These are phyloP conservation scores for Ustilago trichophora DNA, from an alignment of 1,284 basidiomycete species.

Conservation along the genomic window DNA sequence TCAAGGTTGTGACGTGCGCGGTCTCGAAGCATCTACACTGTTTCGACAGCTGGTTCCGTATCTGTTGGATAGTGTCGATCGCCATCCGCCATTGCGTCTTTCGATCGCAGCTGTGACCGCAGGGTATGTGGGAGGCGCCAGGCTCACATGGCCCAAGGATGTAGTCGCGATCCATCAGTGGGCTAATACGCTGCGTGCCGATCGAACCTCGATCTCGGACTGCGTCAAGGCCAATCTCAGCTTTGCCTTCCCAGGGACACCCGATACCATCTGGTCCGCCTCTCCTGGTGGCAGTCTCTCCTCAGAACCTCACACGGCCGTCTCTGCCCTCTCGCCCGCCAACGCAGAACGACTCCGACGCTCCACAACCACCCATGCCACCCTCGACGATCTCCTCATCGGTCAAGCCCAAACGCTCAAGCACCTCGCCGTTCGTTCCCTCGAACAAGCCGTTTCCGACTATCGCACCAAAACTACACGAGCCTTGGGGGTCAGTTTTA, in stretches of 20 bases:
- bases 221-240: constrained; percentile 33
- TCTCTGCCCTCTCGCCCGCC: constrained; percentile 17
- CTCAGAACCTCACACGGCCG: constrained; percentile 5
- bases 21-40: constrained; percentile 27
- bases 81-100: constrained; percentile 23
- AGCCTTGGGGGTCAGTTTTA: constrained; percentile 23
- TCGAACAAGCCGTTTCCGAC: constrained; percentile 31
- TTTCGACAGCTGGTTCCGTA: constrained; percentile 36
- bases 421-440: constrained; percentile 23
- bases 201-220: constrained; percentile 30
- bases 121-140: constrained; percentile 32
- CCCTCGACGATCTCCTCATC: constrained; percentile 32
- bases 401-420: constrained; percentile 42
- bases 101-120: constrained; percentile 39
- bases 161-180: constrained; percentile 41
- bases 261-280: constrained; percentile 30
- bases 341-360: constrained; percentile 27
- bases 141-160: constrained; percentile 39
- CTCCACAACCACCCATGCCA: constrained; percentile 24
- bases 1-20: constrained; percentile 36
- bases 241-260: constrained; percentile 19
- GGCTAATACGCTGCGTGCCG: constrained; percentile 31
- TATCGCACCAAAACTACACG: constrained; percentile 23
- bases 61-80: constrained; percentile 26
- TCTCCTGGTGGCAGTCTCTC: constrained; percentile 15